Conservation (phyloP, 768 basidiomycete genomes). For the Neoboletus brunneissimus region DNA sequence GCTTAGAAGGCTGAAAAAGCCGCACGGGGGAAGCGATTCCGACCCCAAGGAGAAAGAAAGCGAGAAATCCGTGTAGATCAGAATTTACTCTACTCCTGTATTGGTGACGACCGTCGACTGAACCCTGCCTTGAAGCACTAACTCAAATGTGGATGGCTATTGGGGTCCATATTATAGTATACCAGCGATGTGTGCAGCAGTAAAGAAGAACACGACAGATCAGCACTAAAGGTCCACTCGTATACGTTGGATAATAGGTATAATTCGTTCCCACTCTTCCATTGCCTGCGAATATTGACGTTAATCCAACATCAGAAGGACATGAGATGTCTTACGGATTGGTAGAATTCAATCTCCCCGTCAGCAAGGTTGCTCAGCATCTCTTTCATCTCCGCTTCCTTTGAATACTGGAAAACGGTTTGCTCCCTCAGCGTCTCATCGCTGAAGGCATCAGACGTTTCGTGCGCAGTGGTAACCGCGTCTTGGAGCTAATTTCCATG, state of each 20-base stretch:
- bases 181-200: constrained; percentile 11
- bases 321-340: constrained; percentile 52
- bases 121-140: neutral
- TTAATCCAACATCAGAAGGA: constrained; percentile 2
- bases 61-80: constrained; percentile 4
- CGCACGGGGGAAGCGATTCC: neutral
- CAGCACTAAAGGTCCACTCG: constrained; percentile 76
- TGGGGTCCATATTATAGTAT: constrained; percentile 8
- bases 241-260: constrained; percentile 91
- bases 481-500: constrained; percentile 73
- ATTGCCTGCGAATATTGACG: constrained; percentile 56
- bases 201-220: constrained; percentile 18
- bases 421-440: constrained; percentile 94
- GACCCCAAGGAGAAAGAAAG: constrained; percentile 13
- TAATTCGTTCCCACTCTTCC: constrained; percentile 97
- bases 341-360: constrained; percentile 94
- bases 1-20: constrained; percentile 31
- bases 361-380: constrained; percentile 87
- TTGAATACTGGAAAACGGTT: constrained; percentile 82
- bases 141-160: constrained; percentile 5
- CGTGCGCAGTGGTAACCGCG: constrained; percentile 91
- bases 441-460: constrained; percentile 95
- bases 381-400: constrained; percentile 97
- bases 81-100: neutral
- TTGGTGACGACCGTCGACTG: neutral